Base-by-base conservation (phyloP, 2,329 filamentous ascomycete species). In the Dactylonectria estremocensis region DNA sequence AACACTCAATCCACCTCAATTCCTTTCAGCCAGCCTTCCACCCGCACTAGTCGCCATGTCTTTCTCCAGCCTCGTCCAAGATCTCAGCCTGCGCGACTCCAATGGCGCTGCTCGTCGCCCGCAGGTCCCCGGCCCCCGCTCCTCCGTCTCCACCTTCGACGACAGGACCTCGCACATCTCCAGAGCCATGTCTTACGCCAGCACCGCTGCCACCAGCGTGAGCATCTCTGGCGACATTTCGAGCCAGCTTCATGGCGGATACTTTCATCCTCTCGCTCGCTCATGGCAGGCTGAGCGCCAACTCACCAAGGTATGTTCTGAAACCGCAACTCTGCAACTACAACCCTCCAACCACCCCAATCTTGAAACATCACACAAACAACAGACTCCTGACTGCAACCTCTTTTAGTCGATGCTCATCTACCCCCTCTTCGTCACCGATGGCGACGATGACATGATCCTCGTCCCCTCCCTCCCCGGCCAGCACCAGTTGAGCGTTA, bases 371-470 rank as follows among this genome's bases (percentile, higher is more conserved):
- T 22, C 5, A 43, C 31, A 18, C 46, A 40, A 37, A 24, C 35
- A 60, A 48, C 53, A 24, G 11, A 31, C 60, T 33, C 56, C 71
- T 76, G 68, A 76, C 67, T 33, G 45, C 7, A 3, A 31, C 40
- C 10, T 49, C 9, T 20, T 68, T 10, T 76, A 97, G 94, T 96
- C 95, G 43, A 98, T 98, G 96, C 92, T 99, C 77, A 98, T 99
- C 77, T 98, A 97, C 83, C 96, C 96, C 13, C 88, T 99, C 73
- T 99, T 99, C 85, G 90, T 99, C 72, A 97, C 96, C 77, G 96
- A 99, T 82, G 90, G 93, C 78, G 93, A 95, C 40, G 94, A 98
- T 77, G 95, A 98, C 84, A 93, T 98, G 84, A 93, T 92, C 14
- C 87, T 93, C 16, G 97, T 99, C 64, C 92, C 95, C 57, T 97